Base-by-base conservation (phyloP, 768 basidiomycete species). In the Leccinum arenicola region DNA sequence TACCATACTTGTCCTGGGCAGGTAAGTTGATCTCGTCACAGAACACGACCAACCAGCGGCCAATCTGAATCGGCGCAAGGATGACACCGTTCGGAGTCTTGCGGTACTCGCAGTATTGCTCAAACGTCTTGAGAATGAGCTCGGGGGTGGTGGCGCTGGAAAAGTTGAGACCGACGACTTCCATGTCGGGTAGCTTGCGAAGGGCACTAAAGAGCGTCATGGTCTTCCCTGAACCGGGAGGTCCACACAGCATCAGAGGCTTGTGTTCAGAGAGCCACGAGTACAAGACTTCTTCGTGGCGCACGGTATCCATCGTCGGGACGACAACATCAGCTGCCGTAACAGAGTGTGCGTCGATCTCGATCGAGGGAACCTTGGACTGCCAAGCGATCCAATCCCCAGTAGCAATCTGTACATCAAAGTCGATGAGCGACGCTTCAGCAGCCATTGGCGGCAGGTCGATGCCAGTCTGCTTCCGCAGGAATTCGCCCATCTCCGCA, bases 261-360 rank as follows among this genome's bases (percentile, higher is more conserved):
- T 98, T 98, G 76, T 98, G 97, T 72, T 98, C 97, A 3, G 95
- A 94, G 6, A 99, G 79, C 97, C 97, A 98, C 1, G 96, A 98
- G 73, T 99, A 98, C 6, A 99, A 78, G 23, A 99, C 94, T 70
- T 98, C 96, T 73, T 99, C 97, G 72, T 99, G 97, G 48, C 97
- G 92, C 25, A 98, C 90, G 4, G 97, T 99, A 68, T 99, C 97
- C 80, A 98, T 88, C 4, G 97, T 99, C 2, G 97, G 97, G 35
- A 99, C 94, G 65, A 99, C 97, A 6, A 98, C 86, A 70, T 99
- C 97, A 9, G 97, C 85, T 7, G 96, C 92, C 3, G 95, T 96
- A 63, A 99, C 93, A 1, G 91, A 86, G 68, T 98, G 97, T 0
- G 97, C 88, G 67, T 99, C 97, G 61, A 99, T 95, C 70, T 99